These are phyloP conservation scores for Linderina pennispora DNA, from an alignment of 192 early-diverging fungal species.

Conservation along the genomic window DNA sequence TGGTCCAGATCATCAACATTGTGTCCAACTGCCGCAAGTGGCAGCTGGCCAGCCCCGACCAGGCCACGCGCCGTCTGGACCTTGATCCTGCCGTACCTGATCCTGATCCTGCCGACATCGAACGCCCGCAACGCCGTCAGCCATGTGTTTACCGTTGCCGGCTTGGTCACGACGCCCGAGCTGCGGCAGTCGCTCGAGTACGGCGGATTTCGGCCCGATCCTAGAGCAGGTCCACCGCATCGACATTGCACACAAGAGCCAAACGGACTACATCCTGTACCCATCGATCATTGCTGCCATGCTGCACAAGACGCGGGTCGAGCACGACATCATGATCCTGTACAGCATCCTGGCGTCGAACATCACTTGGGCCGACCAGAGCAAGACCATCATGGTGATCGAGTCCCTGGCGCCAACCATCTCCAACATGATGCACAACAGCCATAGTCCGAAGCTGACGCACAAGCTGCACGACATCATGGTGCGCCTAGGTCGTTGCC, in stretches of 20 bases:
- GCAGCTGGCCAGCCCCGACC: constrained; percentile 26
- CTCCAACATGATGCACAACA: constrained; percentile 23
- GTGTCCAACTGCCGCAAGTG: constrained; percentile 53
- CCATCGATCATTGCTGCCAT: constrained; percentile 41
- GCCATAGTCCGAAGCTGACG: constrained; percentile 37
- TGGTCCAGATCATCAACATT: constrained; percentile 67
- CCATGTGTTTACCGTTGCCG: constrained; percentile 32
- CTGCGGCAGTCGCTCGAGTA: constrained; percentile 28
- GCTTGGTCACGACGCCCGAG: constrained; percentile 18
- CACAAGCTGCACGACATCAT: constrained; percentile 46
- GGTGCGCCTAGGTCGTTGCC: constrained; percentile 41
- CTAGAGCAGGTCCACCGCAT: constrained; percentile 40
- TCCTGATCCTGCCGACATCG: constrained; percentile 75
- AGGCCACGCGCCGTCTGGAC: constrained; percentile 18
- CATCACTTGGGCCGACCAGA: constrained; percentile 37
- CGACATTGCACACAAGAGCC: constrained; percentile 39
- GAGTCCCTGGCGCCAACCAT: constrained; percentile 45
- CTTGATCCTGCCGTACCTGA: constrained; percentile 69
- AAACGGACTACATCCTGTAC: constrained; percentile 44
- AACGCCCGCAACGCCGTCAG: constrained; percentile 62
- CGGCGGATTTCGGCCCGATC: constrained; percentile 35
- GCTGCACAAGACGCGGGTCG: constrained; percentile 39
- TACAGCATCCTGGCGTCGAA: constrained; percentile 41
- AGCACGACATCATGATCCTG: constrained; percentile 44
- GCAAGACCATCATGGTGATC: constrained; percentile 40